Conservation (phyloP, 495 filamentous ascomycete species). For the Penicillium tannophilum region DNA sequence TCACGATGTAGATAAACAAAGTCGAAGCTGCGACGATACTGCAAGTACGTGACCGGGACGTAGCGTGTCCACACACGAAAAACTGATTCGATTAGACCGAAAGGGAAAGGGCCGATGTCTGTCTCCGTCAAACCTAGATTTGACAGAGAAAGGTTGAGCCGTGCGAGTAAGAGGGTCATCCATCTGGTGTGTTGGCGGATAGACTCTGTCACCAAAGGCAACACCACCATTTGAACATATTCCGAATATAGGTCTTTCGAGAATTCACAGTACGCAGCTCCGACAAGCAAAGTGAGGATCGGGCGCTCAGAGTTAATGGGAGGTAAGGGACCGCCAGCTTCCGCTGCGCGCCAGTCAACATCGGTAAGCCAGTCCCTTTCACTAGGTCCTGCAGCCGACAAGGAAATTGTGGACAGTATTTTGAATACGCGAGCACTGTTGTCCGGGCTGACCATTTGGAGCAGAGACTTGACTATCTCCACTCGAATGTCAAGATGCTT, state of each 20-base stretch:
- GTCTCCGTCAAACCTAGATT: neutral
- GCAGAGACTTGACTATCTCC: neutral
- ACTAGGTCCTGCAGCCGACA: neutral
- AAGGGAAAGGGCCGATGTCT: neutral
- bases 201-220: constrained; percentile 4
- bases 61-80: neutral
- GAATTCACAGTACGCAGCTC: neutral
- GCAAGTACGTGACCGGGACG: constrained; percentile 4
- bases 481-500: constrained; percentile 1
- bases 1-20: neutral
- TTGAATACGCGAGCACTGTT: neutral
- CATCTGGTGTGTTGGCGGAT: constrained; percentile 1
- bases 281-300: neutral
- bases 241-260: neutral
- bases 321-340: neutral
- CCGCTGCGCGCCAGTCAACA: neutral
- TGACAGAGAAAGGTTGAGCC: neutral
- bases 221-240: neutral
- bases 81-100: neutral
- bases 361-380: neutral
- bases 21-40: constrained; percentile 4
- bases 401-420: neutral
- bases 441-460: neutral
- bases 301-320: neutral
- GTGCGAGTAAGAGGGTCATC: neutral